A percentile compares a stretch with the other conserved stretches of the same genome.
Conservation (phyloP, 2,329 filamentous ascomycete species). For the Plectosphaerella plurivora region DNA sequence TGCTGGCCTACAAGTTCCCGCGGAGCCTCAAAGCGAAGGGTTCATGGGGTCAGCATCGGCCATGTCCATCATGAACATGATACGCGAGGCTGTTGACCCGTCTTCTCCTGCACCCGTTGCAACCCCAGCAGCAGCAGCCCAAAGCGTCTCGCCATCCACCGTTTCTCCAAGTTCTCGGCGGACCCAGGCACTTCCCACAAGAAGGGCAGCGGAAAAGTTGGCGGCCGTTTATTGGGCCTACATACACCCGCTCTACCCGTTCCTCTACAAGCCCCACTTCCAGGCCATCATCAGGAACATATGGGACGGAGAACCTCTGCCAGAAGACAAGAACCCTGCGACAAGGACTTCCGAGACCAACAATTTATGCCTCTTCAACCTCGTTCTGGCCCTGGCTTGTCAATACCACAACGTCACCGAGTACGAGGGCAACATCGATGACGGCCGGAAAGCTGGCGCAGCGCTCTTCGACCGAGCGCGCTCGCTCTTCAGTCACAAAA, state of each 20-base stretch:
- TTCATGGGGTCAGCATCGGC: background rate
- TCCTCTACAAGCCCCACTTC: background rate
- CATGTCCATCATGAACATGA: background rate
- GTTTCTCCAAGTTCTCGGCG: background rate
- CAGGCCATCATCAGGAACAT: background rate
- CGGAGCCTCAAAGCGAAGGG: background rate
- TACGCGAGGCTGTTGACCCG: background rate
- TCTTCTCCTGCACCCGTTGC: background rate
- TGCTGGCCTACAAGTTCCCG: too few species aligned
- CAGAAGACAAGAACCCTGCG: background rate
- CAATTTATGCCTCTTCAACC: background rate
- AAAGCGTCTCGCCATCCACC: background rate
- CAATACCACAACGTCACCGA: background rate
- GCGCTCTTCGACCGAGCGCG: background rate
- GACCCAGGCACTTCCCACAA: background rate
- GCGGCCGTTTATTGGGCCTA: background rate
- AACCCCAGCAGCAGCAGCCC: background rate
- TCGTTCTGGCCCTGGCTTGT: background rate
- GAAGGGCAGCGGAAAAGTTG: background rate
- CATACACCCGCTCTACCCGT: background rate
- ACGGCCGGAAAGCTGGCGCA: background rate
- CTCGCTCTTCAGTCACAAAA: background rate
- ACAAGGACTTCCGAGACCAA: background rate
- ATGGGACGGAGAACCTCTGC: background rate
- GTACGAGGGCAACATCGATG: background rate